Percentiles rank a stretch among this genome's conserved stretches.
Evolutionary conservation across 1,284 basidiomycete genomes (phyloP).

Genomic region (Ceratorhiza oryzae-sativae): DNA sequence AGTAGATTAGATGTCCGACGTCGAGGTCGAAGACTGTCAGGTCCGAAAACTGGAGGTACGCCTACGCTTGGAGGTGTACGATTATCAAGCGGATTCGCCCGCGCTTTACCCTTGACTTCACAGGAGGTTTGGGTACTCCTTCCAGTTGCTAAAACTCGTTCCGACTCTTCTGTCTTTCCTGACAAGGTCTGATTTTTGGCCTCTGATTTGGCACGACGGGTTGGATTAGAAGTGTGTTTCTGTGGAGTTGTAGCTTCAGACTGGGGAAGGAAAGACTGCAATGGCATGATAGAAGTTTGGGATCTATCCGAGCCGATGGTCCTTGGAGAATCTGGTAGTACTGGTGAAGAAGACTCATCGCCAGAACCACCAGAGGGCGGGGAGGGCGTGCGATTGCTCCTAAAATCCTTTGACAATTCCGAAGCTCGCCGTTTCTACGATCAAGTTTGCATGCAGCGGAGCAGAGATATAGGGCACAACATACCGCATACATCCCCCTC

Average conservation of each 20-base stretch:
- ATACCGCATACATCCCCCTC: constrained; percentile 48
- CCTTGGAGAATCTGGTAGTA: constrained; percentile 3
- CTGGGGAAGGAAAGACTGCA: neutral
- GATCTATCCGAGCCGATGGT: constrained; percentile 1
- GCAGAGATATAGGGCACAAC: neutral
- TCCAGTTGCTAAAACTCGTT: too few species aligned
- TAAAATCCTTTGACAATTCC: constrained; percentile 87
- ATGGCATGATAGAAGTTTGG: neutral
- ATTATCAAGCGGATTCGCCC: too few species aligned
- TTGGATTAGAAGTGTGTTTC: neutral
- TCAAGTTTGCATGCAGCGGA: neutral
- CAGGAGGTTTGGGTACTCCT: too few species aligned
- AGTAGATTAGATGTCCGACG: too few species aligned
- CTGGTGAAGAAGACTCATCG: too few species aligned
- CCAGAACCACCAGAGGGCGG: constrained; percentile 52
- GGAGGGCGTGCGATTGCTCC: constrained; percentile 79
- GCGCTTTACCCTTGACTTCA: too few species aligned
- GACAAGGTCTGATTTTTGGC: neutral
- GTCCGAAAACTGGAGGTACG: too few species aligned
- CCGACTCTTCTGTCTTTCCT: neutral
- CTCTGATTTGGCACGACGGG: neutral
- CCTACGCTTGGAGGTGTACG: too few species aligned
- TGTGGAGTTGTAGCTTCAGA: neutral
- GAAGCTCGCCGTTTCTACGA: constrained; percentile 84
- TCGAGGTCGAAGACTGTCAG: too few species aligned